These are phyloP conservation scores for Epichloe scottii DNA, from an alignment of 2,329 filamentous ascomycete genomes.

Conservation along the genomic window DNA sequence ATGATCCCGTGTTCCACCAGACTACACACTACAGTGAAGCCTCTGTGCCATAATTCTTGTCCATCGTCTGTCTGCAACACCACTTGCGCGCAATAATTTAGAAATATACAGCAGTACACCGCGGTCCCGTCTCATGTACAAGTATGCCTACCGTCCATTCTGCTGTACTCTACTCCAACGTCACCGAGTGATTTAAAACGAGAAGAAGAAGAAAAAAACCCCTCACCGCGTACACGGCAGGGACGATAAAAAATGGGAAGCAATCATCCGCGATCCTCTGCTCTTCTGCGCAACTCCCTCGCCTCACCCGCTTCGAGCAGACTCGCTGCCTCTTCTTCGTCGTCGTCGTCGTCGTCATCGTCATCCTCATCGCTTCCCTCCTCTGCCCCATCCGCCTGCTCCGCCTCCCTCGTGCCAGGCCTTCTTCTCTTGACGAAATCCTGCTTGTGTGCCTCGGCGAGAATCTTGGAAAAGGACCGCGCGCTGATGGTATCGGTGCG, in stretches of 20 bases:
- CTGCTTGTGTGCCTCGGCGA: constrained; percentile 75
- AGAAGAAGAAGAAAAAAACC: too few species aligned
- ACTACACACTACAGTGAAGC: not conserved
- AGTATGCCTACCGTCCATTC: too few species aligned
- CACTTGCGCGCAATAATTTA: too few species aligned
- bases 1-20: not conserved
- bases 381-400: constrained; percentile 13
- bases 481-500: constrained; percentile 18
- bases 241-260: not conserved
- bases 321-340: constrained; percentile 9
- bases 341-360: constrained; percentile 19
- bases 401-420: constrained; percentile 12
- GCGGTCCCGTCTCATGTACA: not conserved
- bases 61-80: not conserved
- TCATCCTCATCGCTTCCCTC: constrained; percentile 22
- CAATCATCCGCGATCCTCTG: constrained; percentile 8
- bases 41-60: not conserved
- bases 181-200: too few species aligned
- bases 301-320: constrained; percentile 7
- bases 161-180: too few species aligned
- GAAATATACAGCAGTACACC: not conserved
- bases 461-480: constrained; percentile 43
- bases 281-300: constrained; percentile 1
- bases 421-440: constrained; percentile 75
- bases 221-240: too few species aligned